Evolutionary conservation across 257 asterid genomes (phyloP).

Genomic region (Anisodus tanguticus): DNA sequence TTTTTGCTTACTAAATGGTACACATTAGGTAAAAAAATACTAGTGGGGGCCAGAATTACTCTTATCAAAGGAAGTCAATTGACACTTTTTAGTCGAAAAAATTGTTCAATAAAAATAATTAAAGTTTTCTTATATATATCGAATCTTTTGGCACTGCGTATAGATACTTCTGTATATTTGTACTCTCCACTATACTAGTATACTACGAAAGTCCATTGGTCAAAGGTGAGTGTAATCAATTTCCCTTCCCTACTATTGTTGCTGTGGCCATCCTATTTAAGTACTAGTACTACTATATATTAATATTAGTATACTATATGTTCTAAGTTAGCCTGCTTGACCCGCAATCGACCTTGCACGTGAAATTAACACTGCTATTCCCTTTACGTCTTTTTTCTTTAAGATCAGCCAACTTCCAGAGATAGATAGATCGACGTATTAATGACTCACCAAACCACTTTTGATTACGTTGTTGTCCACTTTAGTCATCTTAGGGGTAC

Average conservation of each 20-base stretch:
- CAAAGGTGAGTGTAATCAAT: background rate
- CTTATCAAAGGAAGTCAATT: too few relatives aligned
- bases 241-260: background rate
- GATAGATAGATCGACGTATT: background rate
- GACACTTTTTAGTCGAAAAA: too few relatives aligned
- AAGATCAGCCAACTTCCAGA: background rate
- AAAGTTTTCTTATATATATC: too few relatives aligned
- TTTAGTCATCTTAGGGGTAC: background rate
- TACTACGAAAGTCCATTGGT: background rate
- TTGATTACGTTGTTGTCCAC: slow-evolving; percentile 17
- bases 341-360: background rate
- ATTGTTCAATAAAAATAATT: too few relatives aligned
- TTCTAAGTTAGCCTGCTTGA: background rate
- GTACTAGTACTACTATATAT: background rate
- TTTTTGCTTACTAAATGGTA: background rate
- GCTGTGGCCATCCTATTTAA: background rate
- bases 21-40: too few relatives aligned
- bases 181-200: background rate
- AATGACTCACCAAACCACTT: slow-evolving; percentile 28
- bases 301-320: background rate
- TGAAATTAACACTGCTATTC: background rate
- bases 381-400: background rate
- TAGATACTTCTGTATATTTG: too few relatives aligned
- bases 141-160: too few relatives aligned
- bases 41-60: too few relatives aligned